These are phyloP conservation scores for Fusarium cicatricum DNA, from an alignment of 2,329 filamentous ascomycete species.

Conservation along the genomic window DNA sequence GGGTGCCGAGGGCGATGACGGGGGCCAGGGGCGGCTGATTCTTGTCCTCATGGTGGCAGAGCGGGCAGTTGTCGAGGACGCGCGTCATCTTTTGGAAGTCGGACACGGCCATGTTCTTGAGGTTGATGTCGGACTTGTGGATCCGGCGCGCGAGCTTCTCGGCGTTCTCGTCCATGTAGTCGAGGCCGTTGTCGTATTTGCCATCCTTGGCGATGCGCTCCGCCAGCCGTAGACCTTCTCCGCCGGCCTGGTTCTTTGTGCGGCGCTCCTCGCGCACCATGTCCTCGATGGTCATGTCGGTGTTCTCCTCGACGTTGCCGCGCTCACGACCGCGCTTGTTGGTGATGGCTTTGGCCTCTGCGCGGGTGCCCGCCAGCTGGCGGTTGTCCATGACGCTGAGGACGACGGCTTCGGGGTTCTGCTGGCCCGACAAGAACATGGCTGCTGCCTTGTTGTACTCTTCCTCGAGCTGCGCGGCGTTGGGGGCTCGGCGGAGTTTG, in stretches of 20 bases:
- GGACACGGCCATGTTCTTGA: slow-evolving; percentile 85
- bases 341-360: slow-evolving; percentile 79
- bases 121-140: slow-evolving; percentile 85
- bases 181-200: slow-evolving; percentile 90
- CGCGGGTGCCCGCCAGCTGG: slow-evolving; percentile 77
- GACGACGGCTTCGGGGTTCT: slow-evolving; percentile 72
- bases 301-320: slow-evolving; percentile 86
- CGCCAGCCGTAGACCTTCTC: slow-evolving; percentile 83
- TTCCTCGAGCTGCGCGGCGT: slow-evolving; percentile 78
- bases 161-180: slow-evolving; percentile 98
- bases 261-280: slow-evolving; percentile 96
- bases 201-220: slow-evolving; percentile 93
- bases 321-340: slow-evolving; percentile 86
- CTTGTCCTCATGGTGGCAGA: slow-evolving; percentile 90
- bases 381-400: slow-evolving; percentile 90
- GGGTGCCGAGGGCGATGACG: slow-evolving; percentile 83
- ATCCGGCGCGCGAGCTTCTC: slow-evolving; percentile 86
- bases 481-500: slow-evolving; percentile 79
- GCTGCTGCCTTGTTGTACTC: slow-evolving; percentile 83
- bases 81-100: slow-evolving; percentile 91
- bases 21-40: slow-evolving; percentile 81
- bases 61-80: slow-evolving; percentile 84
- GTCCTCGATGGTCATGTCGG: slow-evolving; percentile 95
- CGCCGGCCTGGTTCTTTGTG: slow-evolving; percentile 78
- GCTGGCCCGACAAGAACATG: slow-evolving; percentile 62